Conservation (phyloP, 2,329 filamentous ascomycete species). For the Catunica adiposa region DNA sequence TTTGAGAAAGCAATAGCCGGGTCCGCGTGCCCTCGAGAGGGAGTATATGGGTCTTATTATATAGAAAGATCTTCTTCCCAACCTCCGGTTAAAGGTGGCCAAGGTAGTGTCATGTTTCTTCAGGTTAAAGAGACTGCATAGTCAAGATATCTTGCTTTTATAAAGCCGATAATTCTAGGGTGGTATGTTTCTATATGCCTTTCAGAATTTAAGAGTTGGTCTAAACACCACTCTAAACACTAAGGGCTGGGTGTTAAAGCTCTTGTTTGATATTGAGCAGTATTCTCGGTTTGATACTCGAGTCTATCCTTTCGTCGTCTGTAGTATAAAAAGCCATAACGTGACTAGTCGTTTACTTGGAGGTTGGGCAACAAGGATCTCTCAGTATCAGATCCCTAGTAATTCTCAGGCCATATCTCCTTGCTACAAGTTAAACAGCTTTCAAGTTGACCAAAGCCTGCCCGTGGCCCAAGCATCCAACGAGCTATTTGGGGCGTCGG, state of each 20-base stretch:
- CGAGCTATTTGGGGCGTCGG: background rate
- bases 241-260: background rate
- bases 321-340: background rate
- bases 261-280: background rate
- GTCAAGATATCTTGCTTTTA: background rate
- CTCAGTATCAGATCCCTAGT: background rate
- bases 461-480: background rate
- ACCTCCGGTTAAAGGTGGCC: background rate
- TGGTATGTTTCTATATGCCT: too few relatives aligned
- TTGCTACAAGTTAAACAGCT: background rate
- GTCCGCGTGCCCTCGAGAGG: too few relatives aligned
- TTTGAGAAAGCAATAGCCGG: too few relatives aligned
- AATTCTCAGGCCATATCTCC: background rate
- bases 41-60: background rate
- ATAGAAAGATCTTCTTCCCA: background rate
- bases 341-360: background rate
- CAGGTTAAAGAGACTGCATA: background rate
- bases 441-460: background rate
- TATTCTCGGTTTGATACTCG: background rate
- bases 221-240: background rate
- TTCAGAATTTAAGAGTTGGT: background rate
- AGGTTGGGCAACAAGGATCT: background rate
- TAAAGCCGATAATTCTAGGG: too few relatives aligned
- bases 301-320: background rate
- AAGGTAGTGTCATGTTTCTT: background rate